Percentiles rank a stretch among this genome's conserved stretches.
phyloP scores from a whole-genome alignment of 345 rosid species.

The Acer negundo region DNA sequence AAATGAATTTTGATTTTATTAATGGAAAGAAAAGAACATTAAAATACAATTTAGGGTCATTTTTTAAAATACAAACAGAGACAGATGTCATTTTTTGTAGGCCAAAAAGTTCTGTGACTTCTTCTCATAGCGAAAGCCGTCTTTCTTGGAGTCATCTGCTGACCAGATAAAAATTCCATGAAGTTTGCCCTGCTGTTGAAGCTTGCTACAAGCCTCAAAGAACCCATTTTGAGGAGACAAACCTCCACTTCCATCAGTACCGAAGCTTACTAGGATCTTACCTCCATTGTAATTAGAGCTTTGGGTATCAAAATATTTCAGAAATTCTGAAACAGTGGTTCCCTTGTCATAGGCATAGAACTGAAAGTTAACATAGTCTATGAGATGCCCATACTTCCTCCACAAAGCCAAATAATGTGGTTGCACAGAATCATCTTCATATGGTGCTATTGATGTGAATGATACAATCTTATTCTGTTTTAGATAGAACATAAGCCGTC shows the following conservation, averaged over 20 bases:
- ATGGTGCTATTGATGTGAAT: constrained; percentile 62
- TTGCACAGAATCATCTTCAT: constrained; percentile 38
- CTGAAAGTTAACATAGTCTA: constrained; percentile 64
- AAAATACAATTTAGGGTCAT: background rate
- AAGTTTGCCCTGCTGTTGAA: constrained; percentile 37
- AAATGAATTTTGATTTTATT: background rate
- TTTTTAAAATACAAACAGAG: background rate
- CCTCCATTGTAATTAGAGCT: constrained; percentile 45
- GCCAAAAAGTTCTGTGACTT: constrained; percentile 41
- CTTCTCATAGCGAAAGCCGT: constrained; percentile 39
- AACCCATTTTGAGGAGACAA: constrained; percentile 46
- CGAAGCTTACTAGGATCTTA: constrained; percentile 47
- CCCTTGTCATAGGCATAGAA: constrained; percentile 53
- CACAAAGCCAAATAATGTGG: constrained; percentile 52
- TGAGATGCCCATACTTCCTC: constrained; percentile 56
- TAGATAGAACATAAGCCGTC: constrained; percentile 41
- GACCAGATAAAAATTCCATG: constrained; percentile 63
- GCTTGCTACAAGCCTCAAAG: constrained; percentile 43
- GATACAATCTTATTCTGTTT: constrained; percentile 35
- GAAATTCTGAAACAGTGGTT: constrained; percentile 42
- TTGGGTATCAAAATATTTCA: constrained; percentile 38
- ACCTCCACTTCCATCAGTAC: constrained; percentile 52
- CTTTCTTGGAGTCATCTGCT: constrained; percentile 59
- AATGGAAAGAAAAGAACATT: background rate
- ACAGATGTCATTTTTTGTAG: constrained; percentile 11